phyloP scores from a whole-genome alignment of 352 stramenopile species.

The Globisporangium takayamanum region DNA sequence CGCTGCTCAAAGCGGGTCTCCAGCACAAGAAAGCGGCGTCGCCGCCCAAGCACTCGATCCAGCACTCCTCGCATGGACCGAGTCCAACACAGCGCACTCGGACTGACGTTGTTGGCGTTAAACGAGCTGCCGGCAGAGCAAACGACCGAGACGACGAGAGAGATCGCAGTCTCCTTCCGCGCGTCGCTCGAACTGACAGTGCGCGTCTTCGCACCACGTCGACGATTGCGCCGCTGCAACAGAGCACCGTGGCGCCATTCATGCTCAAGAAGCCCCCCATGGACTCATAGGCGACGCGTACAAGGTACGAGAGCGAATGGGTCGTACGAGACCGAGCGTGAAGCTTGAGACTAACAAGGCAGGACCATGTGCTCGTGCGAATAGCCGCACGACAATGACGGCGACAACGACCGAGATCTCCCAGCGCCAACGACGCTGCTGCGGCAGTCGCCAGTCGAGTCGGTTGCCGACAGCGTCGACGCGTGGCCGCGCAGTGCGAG shows the following conservation, averaged over 20 bases:
- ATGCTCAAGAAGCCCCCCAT: conserved; percentile 1
- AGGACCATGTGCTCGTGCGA: too few species aligned
- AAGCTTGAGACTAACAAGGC: too few species aligned
- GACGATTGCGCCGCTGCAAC: conserved; percentile 1
- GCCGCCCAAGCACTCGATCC: conserved; percentile 9
- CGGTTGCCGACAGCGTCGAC: conserved; percentile 14
- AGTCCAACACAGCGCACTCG: background rate
- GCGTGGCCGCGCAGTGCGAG: conserved; percentile 22
- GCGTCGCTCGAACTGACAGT: too few species aligned
- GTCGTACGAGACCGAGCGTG: too few species aligned
- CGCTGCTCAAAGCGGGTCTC: conserved; percentile 26
- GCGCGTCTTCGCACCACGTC: background rate
- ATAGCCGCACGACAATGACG: too few species aligned
- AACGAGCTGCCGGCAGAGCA: too few species aligned
- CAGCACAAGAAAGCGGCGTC: conserved; percentile 25
- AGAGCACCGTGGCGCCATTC: conserved; percentile 6
- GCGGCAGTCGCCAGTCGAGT: conserved; percentile 3
- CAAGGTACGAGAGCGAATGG: background rate
- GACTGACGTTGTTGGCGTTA: too few species aligned
- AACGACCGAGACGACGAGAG: too few species aligned
- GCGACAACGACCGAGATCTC: background rate
- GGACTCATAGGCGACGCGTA: background rate
- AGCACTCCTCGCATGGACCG: background rate
- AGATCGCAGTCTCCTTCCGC: too few species aligned
- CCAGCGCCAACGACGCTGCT: conserved; percentile 13